phyloP scores from a whole-genome alignment of 2,329 filamentous ascomycete species.

The Cladophialophora exuberans region DNA sequence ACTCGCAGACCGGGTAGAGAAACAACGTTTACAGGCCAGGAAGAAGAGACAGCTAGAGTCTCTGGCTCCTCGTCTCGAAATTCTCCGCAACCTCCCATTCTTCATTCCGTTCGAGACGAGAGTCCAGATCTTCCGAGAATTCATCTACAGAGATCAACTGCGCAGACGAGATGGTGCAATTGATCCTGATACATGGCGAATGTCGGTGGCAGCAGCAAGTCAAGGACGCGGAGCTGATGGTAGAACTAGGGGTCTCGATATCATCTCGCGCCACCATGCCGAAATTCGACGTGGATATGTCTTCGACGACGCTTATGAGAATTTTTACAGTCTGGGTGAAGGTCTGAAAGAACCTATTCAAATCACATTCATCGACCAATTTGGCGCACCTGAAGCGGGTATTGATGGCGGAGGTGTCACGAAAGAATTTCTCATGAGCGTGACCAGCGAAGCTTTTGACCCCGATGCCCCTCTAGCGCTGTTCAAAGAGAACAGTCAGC shows the following conservation, averaged over 20 bases:
- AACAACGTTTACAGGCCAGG: slow-evolving; percentile 56
- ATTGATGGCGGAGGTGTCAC: slow-evolving; percentile 97
- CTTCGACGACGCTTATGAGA: slow-evolving; percentile 81
- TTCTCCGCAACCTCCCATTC: slow-evolving; percentile 95
- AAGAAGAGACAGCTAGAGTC: slow-evolving; percentile 72
- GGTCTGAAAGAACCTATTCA: slow-evolving; percentile 92
- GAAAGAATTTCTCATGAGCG: slow-evolving; percentile 91
- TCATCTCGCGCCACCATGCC: slow-evolving; percentile 68
- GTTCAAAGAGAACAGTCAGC: slow-evolving; percentile 83
- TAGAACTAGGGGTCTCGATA: slow-evolving; percentile 43
- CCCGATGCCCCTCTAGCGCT: slow-evolving; percentile 59
- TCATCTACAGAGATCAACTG: slow-evolving; percentile 80
- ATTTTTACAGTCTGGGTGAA: slow-evolving; percentile 81
- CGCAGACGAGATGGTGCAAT: slow-evolving; percentile 69
- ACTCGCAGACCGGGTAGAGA: slow-evolving; percentile 24
- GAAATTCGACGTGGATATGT: slow-evolving; percentile 76
- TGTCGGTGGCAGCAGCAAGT: slow-evolving; percentile 55
- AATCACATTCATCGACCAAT: slow-evolving; percentile 94
- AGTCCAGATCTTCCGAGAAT: slow-evolving; percentile 90
- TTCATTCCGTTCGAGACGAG: slow-evolving; percentile 90
- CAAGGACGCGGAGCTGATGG: slow-evolving; percentile 46
- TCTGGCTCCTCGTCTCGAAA: slow-evolving; percentile 83
- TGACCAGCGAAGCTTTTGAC: slow-evolving; percentile 82
- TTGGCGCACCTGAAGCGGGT: slow-evolving; percentile 82
- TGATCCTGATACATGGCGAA: slow-evolving; percentile 76